Evolutionary conservation across 441 rosid genomes (phyloP).

Genomic region (Erodium texanum): DNA sequence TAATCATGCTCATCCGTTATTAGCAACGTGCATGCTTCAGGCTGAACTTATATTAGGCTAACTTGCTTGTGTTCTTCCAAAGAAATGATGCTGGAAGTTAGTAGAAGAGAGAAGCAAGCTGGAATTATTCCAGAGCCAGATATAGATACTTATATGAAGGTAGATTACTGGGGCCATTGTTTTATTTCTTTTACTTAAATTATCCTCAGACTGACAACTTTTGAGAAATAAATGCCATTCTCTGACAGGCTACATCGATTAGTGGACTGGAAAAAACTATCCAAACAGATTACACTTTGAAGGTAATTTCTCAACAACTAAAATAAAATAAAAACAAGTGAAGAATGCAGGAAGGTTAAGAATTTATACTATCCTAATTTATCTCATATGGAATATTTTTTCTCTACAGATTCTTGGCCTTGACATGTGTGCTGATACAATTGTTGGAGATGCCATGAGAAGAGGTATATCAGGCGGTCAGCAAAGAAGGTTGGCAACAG

Average conservation of each 20-base stretch:
- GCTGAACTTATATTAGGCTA: neutral
- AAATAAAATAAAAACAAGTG: too few species aligned
- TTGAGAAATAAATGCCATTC: too few species aligned
- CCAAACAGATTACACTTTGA: conserved; percentile 70
- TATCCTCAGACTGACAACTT: too few species aligned
- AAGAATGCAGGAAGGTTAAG: too few species aligned
- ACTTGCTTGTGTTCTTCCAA: neutral
- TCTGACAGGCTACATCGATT: conserved; percentile 49
- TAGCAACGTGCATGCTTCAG: neutral
- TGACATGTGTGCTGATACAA: conserved; percentile 43
- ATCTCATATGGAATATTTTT: too few species aligned
- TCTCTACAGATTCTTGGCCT: conserved; percentile 47
- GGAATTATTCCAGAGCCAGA: conserved; percentile 50
- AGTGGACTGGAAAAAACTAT: conserved; percentile 44
- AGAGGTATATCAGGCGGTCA: conserved; percentile 68
- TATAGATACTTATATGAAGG: conserved; percentile 73
- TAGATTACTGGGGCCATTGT: neutral
- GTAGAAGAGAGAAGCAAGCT: conserved; percentile 42
- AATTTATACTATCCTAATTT: too few species aligned
- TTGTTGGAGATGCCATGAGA: conserved; percentile 47
- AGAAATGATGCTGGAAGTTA: conserved; percentile 49
- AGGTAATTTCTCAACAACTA: conserved; percentile 30
- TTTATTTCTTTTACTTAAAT: neutral
- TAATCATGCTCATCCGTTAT: too few species aligned
- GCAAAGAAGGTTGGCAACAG: conserved; percentile 49